A percentile compares a stretch with the other conserved stretches of the same genome.
Conservation (phyloP, 306 rosid genomes). For the Astragalus glycyphyllos region DNA sequence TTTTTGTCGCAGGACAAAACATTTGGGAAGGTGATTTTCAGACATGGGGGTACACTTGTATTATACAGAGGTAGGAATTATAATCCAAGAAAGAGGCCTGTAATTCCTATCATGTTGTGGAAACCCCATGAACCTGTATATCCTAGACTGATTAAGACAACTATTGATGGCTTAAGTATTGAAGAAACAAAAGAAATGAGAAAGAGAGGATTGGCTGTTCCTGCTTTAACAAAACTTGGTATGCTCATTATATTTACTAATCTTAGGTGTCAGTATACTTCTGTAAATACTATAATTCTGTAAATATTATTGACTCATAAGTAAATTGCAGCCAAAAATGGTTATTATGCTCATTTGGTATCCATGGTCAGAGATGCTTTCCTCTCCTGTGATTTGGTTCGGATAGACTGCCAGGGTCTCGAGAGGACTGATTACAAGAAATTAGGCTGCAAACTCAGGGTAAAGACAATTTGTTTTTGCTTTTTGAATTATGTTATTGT, state of each 20-base stretch:
- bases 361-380: constrained; percentile 97
- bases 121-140: constrained; percentile 88
- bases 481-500: constrained; percentile 10
- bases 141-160: constrained; percentile 88
- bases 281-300: constrained; percentile 14
- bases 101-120: constrained; percentile 93
- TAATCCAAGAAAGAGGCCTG: constrained; percentile 71
- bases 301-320: constrained; percentile 32
- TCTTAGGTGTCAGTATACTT: constrained; percentile 10
- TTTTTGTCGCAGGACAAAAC: constrained; percentile 78
- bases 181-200: constrained; percentile 89
- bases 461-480: constrained; percentile 32
- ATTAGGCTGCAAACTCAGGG: constrained; percentile 95
- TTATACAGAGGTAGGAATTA: constrained; percentile 90
- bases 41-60: constrained; percentile 80
- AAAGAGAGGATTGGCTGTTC: constrained; percentile 81
- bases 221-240: constrained; percentile 90
- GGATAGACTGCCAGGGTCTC: constrained; percentile 88
- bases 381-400: constrained; percentile 67
- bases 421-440: constrained; percentile 94
- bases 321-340: constrained; percentile 80
- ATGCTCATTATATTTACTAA: constrained; percentile 29
- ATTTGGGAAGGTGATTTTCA: constrained; percentile 79
- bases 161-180: constrained; percentile 83
- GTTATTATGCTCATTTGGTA: constrained; percentile 79